A percentile compares a stretch with the other conserved stretches of the same genome.
Conservation (phyloP, 2,329 filamentous ascomycete species). For the Aspergillus costaricaensis region DNA sequence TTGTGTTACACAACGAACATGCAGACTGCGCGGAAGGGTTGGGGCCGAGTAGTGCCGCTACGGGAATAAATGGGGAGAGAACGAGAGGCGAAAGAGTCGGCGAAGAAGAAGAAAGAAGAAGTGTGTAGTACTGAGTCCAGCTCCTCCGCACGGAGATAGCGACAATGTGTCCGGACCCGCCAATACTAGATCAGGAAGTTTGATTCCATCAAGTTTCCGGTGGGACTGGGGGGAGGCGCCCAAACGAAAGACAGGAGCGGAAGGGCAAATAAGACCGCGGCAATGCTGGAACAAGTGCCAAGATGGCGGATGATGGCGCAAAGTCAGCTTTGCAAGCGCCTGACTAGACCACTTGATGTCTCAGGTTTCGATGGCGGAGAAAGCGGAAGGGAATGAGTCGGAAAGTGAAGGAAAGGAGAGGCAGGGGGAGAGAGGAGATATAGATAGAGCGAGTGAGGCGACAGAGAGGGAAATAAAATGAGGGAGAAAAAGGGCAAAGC, state of each 20-base stretch:
- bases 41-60: not conserved
- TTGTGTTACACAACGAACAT: not conserved
- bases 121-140: conserved; percentile 19
- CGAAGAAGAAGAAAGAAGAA: not conserved
- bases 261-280: conserved; percentile 8
- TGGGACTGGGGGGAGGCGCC: conserved; percentile 1
- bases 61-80: not conserved
- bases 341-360: conserved; percentile 19
- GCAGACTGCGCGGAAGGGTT: conserved; percentile 3
- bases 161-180: conserved; percentile 21
- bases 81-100: conserved; percentile 11
- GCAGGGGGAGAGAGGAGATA: not conserved
- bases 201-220: conserved; percentile 17
- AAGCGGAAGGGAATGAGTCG: not conserved
- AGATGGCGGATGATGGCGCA: conserved; percentile 12
- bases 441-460: conserved; percentile 10
- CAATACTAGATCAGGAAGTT: conserved; percentile 19
- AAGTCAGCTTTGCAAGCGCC: conserved; percentile 20
- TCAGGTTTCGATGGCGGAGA: conserved; percentile 9
- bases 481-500: conserved; percentile 8
- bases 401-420: not conserved
- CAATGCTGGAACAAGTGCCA: conserved; percentile 6
- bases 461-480: not conserved
- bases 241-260: conserved; percentile 4
- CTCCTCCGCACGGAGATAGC: conserved; percentile 22